Evolutionary conservation across 2,329 filamentous ascomycete species (phyloP), one percentile per base, ranked within the genome.

Genomic region (Rachicladosporium sp.): DNA sequence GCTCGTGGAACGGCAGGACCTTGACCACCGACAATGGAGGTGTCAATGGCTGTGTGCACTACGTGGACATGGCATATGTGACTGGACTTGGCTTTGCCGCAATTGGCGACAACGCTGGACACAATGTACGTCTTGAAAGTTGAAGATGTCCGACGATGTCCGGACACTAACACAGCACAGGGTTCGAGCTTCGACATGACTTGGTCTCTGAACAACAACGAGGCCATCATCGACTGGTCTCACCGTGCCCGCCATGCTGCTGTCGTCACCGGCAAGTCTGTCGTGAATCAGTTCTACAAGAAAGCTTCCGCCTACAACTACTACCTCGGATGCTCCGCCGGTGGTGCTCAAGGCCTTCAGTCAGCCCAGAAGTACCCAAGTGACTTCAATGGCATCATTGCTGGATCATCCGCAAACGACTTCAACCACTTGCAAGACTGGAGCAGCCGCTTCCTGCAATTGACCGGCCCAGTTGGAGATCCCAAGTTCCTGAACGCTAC

Each of bases 321-420:
- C 53, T 70, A 64, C 46, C 50, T 66, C 5, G 66, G 65, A 13
- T 70, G 67, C 50, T 68, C 65, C 1, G 62, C 62, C 10, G 67
- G 67, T 40, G 67, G 67, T 12, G 57, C 62, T n/a, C 65, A 70
- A 47, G 67, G 66, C 21, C 53, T 68, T 35, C 67, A 66, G 44
- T 62, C 62, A 2, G 58, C 63, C 3, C 60, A 68, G 41, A 52
- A 61, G 35, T 69, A 61, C 43, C 67, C 66, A 1, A 52, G 62
- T 11, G 66, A 69, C 44, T 70, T 69, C 39, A 66, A 70, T 38
- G 67, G 67, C 13, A 64, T 70, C 34, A 59, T 69, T 21, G 60
- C 63, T 40, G 66, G 63, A 9, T 59, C 66, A 35, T 56, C 67
- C 11, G 63, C 64, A 12, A 49, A 64, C 36, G 61, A 65, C 45